Base-by-base conservation (phyloP, 768 basidiomycete species). In the Chiua virens region DNA sequence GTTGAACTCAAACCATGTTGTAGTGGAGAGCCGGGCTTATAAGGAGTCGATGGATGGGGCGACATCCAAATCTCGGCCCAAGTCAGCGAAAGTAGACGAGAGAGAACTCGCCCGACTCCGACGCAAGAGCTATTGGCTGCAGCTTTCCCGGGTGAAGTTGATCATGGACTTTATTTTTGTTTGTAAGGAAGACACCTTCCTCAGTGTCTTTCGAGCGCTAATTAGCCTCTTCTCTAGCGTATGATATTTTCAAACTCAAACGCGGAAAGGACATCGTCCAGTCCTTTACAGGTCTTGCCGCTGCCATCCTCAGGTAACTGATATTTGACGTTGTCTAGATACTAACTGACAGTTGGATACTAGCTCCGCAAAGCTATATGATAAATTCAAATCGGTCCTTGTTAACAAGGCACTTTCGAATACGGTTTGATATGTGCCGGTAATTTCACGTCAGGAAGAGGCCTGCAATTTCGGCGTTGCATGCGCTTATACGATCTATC, bases 131-230 rank as follows among this genome's bases (percentile, higher is more conserved):
- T 84, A 86, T 60, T 92, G 90, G 90, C 71, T 92, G 42, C 81
- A 81, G 58, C 67, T 88, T 44, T 78, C 85, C 22, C 73, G 86
- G 51, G 73, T 76, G 49, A 93, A 93, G 73, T 72, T 93, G 52
- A 61, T 79, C 38, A 89, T 92, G 89, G 91, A 93, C 67, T 71
- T 93, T 54, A 81, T 91, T 61, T 93, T 92, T 70, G 91, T 92
- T 64, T 91, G 90, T 93, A 64, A 70, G 81, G 54, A 10, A 13
- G 18, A 42, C 4, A 30, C 6, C 34, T 34, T 1, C 4, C 59
- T 74, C 27, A 50, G 57, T 27, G 17, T n/a, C 42, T 10, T 30
- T 50, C 43, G 44, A 22, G 32, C 49, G 32, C 39, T 54, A 49
- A 65, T 52, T 18, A 2, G 27, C 15, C 22, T 35, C 40, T n/a